Conservation (phyloP, 495 filamentous ascomycete species). For the Penicillium robsamsonii region DNA sequence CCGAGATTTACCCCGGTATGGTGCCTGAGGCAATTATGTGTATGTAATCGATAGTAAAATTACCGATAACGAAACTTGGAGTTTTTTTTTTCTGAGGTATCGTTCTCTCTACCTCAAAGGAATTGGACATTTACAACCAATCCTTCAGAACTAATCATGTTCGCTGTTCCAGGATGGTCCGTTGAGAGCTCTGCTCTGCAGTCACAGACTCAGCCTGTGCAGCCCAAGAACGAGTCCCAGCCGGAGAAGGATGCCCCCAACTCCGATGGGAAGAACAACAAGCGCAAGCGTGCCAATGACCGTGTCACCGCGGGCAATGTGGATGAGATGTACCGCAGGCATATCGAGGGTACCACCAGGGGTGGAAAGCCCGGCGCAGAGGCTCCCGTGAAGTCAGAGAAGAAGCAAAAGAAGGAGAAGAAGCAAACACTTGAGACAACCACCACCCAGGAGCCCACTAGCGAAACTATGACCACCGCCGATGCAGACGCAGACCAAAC, state of each 20-base stretch:
- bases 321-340: slow-evolving; percentile 69
- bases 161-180: slow-evolving; percentile 89
- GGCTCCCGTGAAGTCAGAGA: slow-evolving; percentile 32
- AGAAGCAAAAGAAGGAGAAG: slow-evolving; percentile 46
- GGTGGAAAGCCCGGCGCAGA: slow-evolving; percentile 18
- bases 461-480: slow-evolving; percentile 25
- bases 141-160: slow-evolving; percentile 58
- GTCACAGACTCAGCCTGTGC: slow-evolving; percentile 55
- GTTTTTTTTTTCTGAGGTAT: slow-evolving; percentile 2
- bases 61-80: slow-evolving; percentile 16
- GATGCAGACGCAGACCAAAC: slow-evolving; percentile 25
- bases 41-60: slow-evolving; percentile 1
- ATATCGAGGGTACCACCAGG: slow-evolving; percentile 68
- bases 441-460: slow-evolving; percentile 21
- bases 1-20: neutral
- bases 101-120: neutral
- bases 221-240: slow-evolving; percentile 26
- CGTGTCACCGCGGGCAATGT: slow-evolving; percentile 70
- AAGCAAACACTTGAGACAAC: slow-evolving; percentile 18
- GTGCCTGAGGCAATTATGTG: neutral
- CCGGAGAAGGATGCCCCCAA: slow-evolving; percentile 28
- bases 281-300: slow-evolving; percentile 55
- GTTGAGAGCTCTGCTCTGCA: slow-evolving; percentile 68
- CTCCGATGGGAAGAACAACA: slow-evolving; percentile 41
- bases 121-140: neutral